These are phyloP conservation scores for Boletales sp. DNA, from an alignment of 768 basidiomycete genomes.

Conservation along the genomic window DNA sequence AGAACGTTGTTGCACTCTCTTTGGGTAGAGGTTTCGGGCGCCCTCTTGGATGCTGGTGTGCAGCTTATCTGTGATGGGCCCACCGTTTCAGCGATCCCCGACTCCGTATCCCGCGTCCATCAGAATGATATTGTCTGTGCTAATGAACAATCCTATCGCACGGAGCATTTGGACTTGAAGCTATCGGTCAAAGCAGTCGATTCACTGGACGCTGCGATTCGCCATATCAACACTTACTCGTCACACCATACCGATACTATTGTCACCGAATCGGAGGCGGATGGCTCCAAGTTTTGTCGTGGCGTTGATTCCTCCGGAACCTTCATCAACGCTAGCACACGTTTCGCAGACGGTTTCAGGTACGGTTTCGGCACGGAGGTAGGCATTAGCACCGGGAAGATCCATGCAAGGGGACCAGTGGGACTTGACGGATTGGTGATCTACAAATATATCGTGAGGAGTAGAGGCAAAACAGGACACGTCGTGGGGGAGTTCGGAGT, in stretches of 20 bases:
- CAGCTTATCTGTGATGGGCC: slow-evolving; percentile 74
- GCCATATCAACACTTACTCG: slow-evolving; percentile 88
- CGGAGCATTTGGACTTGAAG: slow-evolving; percentile 84
- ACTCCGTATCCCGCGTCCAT: slow-evolving; percentile 33
- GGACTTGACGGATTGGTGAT: slow-evolving; percentile 91
- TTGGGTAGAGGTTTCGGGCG: slow-evolving; percentile 78
- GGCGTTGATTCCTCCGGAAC: slow-evolving; percentile 92
- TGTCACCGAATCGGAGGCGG: slow-evolving; percentile 71
- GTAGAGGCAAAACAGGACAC: slow-evolving; percentile 71
- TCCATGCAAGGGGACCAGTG: slow-evolving; percentile 95
- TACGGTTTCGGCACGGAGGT: slow-evolving; percentile 99
- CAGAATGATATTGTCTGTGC: slow-evolving; percentile 51
- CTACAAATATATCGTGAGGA: slow-evolving; percentile 93
- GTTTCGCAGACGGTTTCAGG: slow-evolving; percentile 95
- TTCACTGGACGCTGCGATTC: slow-evolving; percentile 70
- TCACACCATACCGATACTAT: slow-evolving; percentile 96
- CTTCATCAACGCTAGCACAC: slow-evolving; percentile 91
- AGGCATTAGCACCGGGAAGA: slow-evolving; percentile 93
- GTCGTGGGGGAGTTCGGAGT: slow-evolving; percentile 82
- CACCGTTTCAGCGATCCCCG: slow-evolving; percentile 56
- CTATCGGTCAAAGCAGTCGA: slow-evolving; percentile 77
- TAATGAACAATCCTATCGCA: slow-evolving; percentile 64
- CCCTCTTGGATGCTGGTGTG: slow-evolving; percentile 67
- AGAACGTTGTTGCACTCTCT: slow-evolving; percentile 61
- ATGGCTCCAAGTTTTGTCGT: slow-evolving; percentile 72